Conservation (phyloP, 192 early-diverging fungal species). For the Anaeromyces robustus region DNA sequence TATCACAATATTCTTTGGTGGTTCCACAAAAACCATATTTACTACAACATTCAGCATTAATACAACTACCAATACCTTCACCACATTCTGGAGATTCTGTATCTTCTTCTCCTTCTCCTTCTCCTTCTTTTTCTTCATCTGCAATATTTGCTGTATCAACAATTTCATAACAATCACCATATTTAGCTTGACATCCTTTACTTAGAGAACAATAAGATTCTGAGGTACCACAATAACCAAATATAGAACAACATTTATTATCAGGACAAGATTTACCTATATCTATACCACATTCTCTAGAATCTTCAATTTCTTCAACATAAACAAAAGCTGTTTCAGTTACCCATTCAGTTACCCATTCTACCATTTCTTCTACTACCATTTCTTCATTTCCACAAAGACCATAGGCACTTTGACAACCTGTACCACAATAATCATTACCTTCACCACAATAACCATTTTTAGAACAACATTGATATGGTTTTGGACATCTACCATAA, state of each 20-base stretch:
- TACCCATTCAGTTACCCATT: background rate
- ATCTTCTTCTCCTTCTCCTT: too few relatives aligned
- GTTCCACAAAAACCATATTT: background rate
- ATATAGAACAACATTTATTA: background rate
- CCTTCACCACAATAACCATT: background rate
- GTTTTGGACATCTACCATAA: background rate
- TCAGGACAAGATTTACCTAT: background rate
- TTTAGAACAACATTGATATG: background rate
- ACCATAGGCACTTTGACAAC: background rate
- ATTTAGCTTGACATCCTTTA: background rate
- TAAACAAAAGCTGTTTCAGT: background rate
- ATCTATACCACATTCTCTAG: background rate
- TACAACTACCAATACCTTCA: background rate
- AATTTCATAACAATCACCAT: background rate
- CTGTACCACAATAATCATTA: background rate
- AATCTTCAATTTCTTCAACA: background rate
- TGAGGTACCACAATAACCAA: background rate
- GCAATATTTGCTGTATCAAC: background rate
- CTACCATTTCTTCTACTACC: background rate
- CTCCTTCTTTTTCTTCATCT: too few relatives aligned
- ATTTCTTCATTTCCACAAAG: background rate
- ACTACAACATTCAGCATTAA: background rate
- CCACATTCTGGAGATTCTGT: background rate
- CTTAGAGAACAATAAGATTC: background rate
- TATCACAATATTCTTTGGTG: background rate